Base-by-base conservation (phyloP, 2,329 filamentous ascomycete genomes). In the Fusarium nelsonii region DNA sequence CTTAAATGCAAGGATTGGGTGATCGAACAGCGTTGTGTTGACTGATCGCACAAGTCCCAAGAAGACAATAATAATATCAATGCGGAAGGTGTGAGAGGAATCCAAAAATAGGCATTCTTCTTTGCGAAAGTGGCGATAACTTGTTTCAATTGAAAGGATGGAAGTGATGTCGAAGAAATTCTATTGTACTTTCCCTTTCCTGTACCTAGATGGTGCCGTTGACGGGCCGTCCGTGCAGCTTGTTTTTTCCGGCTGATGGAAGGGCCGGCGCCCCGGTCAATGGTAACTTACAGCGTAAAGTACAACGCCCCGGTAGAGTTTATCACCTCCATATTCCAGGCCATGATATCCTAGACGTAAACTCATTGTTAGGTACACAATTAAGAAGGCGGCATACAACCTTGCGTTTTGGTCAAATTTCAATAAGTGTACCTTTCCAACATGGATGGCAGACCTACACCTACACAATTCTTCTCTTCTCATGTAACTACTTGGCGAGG, bases 161-260 rank as follows among this genome's bases (percentile, higher is more conserved):
- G 40, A 50, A 34, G 49, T 65, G 59, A 69, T 63, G 68, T 58
- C 58, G 68, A 37, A 58, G 46, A 65, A 46, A 64, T 54, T 54
- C 32, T 51, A 28, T n/a, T 40, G 48, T 36, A 51, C 48, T 23
- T 51, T 51, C 48, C 48, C 36, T 51, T 50, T 51, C 23, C 48
- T 40, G 48, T 51, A 51, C 18, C 23, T 23, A 32, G 14, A 40
- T 46, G 61, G 62, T 32, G 39, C 53, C 49, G 59, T 65, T 53
- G 37, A 61, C 53, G 53, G 60, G 51, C 54, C 53, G 41, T 59
- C 46, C 43, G 49, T 60, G n/a, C 49, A 61, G 50, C 57, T 68
- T 65, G 37, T 37, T 65, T 56, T 58, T 69, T 69, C 56, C 56
- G 64, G 54, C 32, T 64, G 60, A 69, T 64, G 49, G 68, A 71